Evolutionary conservation across 176 grass and related monocot genomes (phyloP).

Genomic region (Aegilops longissima): DNA sequence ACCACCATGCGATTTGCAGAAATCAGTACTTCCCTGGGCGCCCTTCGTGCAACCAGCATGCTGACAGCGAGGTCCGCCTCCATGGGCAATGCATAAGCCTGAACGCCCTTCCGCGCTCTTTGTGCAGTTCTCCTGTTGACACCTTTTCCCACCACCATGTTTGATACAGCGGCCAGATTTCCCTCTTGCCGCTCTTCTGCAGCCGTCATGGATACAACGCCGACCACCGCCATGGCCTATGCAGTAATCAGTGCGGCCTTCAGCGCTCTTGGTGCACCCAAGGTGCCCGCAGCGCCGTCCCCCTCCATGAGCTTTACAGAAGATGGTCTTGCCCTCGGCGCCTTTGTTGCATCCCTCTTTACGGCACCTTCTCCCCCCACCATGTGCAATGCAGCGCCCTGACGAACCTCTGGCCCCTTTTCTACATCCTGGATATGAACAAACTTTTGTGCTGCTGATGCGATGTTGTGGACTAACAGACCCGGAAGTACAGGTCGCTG

Average conservation of each 20-base stretch:
- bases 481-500: constrained; percentile 43
- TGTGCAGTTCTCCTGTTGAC: constrained; percentile 49
- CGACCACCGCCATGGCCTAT: constrained; percentile 79
- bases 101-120: constrained; percentile 84
- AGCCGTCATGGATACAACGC: constrained; percentile 62
- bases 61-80: constrained; percentile 72
- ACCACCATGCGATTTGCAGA: constrained; percentile 84
- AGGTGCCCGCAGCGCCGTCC: constrained; percentile 63
- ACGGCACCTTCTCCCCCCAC: constrained; percentile 77
- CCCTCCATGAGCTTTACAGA: constrained; percentile 88
- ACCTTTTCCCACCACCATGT: constrained; percentile 92
- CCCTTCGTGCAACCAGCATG: constrained; percentile 58
- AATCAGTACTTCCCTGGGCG: constrained; percentile 73
- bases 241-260: constrained; percentile 79
- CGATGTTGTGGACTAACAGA: constrained; percentile 39
- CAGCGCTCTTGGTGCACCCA: constrained; percentile 87
- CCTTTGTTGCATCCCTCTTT: constrained; percentile 78
- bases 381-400: constrained; percentile 77
- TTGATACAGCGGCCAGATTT: constrained; percentile 77
- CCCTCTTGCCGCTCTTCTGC: constrained; percentile 65
- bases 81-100: constrained; percentile 79
- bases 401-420: constrained; percentile 93
- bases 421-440: constrained; percentile 55
- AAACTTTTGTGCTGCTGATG: constrained; percentile 53
- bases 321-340: constrained; percentile 86